Evolutionary conservation across 1,284 basidiomycete species (phyloP).

Genomic region (Austroboletus niveus): DNA sequence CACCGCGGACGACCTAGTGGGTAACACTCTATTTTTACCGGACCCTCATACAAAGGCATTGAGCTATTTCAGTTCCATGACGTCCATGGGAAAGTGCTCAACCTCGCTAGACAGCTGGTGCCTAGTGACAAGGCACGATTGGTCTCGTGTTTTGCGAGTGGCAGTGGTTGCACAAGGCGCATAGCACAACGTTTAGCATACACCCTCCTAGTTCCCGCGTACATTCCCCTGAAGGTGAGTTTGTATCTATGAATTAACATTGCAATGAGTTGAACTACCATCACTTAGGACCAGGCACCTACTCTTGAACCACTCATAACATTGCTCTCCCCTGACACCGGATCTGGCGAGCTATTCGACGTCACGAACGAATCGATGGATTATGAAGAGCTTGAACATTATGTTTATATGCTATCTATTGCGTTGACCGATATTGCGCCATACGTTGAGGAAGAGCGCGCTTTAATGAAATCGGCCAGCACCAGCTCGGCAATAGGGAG

Average conservation of each 20-base stretch:
- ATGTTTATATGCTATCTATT: constrained; percentile 52
- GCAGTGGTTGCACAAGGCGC: constrained; percentile 46
- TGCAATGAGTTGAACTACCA: neutral
- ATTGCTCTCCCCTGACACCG: constrained; percentile 35
- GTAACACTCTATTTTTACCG: constrained; percentile 13
- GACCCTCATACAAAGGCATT: neutral
- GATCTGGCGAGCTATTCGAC: constrained; percentile 42
- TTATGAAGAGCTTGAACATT: constrained; percentile 55
- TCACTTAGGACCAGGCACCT: constrained; percentile 39
- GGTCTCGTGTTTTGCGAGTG: constrained; percentile 51
- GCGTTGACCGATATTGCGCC: constrained; percentile 56
- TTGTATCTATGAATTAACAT: neutral
- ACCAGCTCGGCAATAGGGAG: constrained; percentile 21
- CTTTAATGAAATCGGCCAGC: constrained; percentile 14
- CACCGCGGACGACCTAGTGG: constrained; percentile 37
- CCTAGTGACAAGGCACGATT: constrained; percentile 47
- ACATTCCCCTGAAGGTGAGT: constrained; percentile 32
- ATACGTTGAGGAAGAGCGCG: constrained; percentile 51
- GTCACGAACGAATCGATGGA: constrained; percentile 46
- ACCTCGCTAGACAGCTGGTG: constrained; percentile 36
- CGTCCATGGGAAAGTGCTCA: constrained; percentile 45
- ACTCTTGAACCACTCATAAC: constrained; percentile 45
- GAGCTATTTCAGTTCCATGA: constrained; percentile 42
- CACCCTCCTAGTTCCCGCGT: constrained; percentile 38
- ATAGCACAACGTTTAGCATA: constrained; percentile 58